phyloP scores from a whole-genome alignment of 2,329 filamentous ascomycete genomes.

The Apiospora koreana region DNA sequence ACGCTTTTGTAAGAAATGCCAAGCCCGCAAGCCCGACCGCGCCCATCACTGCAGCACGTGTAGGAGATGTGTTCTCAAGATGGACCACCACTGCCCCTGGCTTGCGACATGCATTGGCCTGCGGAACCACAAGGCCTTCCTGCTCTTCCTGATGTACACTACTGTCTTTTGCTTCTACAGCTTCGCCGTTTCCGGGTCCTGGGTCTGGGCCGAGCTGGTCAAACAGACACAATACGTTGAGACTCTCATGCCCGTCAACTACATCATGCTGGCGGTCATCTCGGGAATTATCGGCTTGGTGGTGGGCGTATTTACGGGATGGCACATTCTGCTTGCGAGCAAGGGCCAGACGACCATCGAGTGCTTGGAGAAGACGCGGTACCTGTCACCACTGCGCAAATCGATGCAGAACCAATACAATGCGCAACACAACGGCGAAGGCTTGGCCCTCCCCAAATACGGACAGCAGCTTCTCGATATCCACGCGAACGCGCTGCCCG shows the following conservation, averaged over 20 bases:
- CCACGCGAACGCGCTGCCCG: conserved; percentile 78
- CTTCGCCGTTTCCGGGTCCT: conserved; percentile 75
- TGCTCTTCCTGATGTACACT: conserved; percentile 89
- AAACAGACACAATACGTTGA: conserved; percentile 72
- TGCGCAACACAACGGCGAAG: conserved; percentile 53
- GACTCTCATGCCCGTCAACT: conserved; percentile 83
- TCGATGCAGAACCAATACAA: conserved; percentile 66
- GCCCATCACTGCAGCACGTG: conserved; percentile 97
- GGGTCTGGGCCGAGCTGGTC: conserved; percentile 85
- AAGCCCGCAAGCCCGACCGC: conserved; percentile 90
- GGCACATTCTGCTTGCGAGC: conserved; percentile 83
- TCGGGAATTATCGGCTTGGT: conserved; percentile 91
- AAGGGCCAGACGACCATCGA: conserved; percentile 92
- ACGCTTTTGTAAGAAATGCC: conserved; percentile 97
- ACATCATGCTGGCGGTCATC: conserved; percentile 82
- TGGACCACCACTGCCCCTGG: conserved; percentile 99
- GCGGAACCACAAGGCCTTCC: conserved; percentile 92
- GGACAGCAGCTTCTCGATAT: conserved; percentile 78
- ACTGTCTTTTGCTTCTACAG: conserved; percentile 81
- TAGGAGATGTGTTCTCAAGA: conserved; percentile 92
- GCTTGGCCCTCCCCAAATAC: conserved; percentile 56
- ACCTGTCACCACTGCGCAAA: conserved; percentile 77
- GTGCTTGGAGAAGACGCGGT: conserved; percentile 92
- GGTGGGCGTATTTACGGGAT: conserved; percentile 82
- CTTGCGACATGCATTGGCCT: conserved; percentile 93